These are phyloP conservation scores for Cicer bijugum DNA, from an alignment of 306 rosid genomes.

Conservation along the genomic window DNA sequence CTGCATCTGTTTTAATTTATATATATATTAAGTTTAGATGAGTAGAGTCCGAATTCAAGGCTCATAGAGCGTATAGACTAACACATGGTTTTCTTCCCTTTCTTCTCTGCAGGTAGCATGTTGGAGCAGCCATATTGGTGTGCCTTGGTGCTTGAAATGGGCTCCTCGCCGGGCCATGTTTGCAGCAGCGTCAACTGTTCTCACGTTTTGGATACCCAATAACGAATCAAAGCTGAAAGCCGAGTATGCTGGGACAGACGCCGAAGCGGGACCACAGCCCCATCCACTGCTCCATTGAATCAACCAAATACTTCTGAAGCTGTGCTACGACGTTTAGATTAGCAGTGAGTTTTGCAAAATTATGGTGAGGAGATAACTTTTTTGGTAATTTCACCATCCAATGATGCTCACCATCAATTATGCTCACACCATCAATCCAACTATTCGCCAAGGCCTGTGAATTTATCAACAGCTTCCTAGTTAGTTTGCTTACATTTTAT, in stretches of 20 bases:
- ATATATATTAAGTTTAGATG: too few relatives aligned
- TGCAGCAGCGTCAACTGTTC: constrained; percentile 88
- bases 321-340: not conserved
- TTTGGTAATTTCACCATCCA: too few relatives aligned
- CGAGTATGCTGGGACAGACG: constrained; percentile 39
- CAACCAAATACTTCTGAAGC: too few relatives aligned
- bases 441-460: not conserved
- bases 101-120: constrained; percentile 62
- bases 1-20: too few relatives aligned
- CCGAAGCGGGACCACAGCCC: constrained; percentile 39
- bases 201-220: constrained; percentile 86
- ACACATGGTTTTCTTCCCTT: constrained; percentile 20
- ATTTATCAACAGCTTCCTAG: not conserved
- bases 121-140: constrained; percentile 89
- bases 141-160: constrained; percentile 90
- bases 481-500: not conserved
- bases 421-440: too few relatives aligned
- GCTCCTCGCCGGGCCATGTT: constrained; percentile 95
- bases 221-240: constrained; percentile 52
- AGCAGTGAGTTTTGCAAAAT: too few relatives aligned
- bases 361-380: too few relatives aligned
- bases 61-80: not conserved
- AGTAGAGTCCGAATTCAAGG: too few relatives aligned
- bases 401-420: too few relatives aligned
- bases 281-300: constrained; percentile 50